A percentile compares a stretch with the other conserved stretches of the same genome.
phyloP scores from a whole-genome alignment of 2,329 filamentous ascomycete species.

The Fusarium ramigenum region DNA sequence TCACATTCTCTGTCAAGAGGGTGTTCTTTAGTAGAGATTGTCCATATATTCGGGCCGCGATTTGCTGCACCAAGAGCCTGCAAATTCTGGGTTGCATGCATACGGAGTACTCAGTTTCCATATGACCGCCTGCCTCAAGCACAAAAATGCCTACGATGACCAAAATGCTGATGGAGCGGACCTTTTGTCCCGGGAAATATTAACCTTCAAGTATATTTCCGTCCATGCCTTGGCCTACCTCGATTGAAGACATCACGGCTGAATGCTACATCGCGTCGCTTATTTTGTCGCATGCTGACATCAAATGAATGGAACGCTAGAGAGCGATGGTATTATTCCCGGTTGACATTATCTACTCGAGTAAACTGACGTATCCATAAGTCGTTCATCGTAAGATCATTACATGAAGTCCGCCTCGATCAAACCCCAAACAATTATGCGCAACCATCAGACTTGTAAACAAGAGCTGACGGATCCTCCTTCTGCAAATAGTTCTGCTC shows the following conservation, averaged over 20 bases:
- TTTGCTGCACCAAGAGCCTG: neutral
- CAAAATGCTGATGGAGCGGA: neutral
- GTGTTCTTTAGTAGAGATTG: too few species aligned
- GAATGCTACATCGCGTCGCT: too few species aligned
- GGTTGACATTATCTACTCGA: neutral
- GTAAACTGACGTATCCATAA: neutral
- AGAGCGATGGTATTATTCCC: neutral
- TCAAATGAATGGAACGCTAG: neutral
- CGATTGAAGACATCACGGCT: neutral
- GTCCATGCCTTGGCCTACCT: neutral
- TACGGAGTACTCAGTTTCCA: neutral
- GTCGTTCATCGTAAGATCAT: neutral
- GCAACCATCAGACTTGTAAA: constrained; percentile 19
- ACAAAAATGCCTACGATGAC: neutral
- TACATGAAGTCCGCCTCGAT: neutral
- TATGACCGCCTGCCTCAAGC: neutral
- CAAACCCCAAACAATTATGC: neutral
- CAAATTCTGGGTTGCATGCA: neutral
- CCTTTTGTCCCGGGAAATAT: too few species aligned
- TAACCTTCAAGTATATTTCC: too few species aligned
- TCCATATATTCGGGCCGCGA: too few species aligned
- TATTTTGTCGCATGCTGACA: neutral
- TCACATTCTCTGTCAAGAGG: neutral
- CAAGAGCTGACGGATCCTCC: constrained; percentile 29
- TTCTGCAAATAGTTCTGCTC: constrained; percentile 27